Conservation (phyloP, 768 basidiomycete genomes). For the Amanita thiersii region DNA sequence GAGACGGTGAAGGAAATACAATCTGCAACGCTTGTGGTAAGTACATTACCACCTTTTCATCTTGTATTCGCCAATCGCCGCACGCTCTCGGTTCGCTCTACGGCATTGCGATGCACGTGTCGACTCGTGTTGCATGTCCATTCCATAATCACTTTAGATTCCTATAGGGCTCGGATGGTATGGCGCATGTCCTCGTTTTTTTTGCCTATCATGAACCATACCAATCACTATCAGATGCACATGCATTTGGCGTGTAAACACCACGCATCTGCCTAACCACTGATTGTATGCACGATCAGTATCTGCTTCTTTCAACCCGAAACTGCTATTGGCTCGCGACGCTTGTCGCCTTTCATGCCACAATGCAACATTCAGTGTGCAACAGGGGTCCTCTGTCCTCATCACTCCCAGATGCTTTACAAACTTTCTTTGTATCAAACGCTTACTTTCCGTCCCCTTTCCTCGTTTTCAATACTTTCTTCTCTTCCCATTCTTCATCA, state of each 20-base stretch:
- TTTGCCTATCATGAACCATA: constrained; percentile 1
- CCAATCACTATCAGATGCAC: constrained; percentile 9
- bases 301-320: no score
- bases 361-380: neutral
- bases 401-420: neutral
- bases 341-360: constrained; percentile 1
- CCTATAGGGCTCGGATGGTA: no score
- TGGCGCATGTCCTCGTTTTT: constrained; percentile 8
- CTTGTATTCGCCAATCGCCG: constrained; percentile 4
- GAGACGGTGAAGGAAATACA: constrained; percentile 72
- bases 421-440: neutral
- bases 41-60: constrained; percentile 27
- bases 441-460: neutral
- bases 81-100: neutral
- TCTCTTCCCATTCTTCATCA: constrained; percentile 12
- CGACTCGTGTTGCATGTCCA: neutral
- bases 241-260: constrained; percentile 5
- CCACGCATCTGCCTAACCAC: constrained; percentile 2
- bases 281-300: no score
- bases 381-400: neutral
- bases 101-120: constrained; percentile 6
- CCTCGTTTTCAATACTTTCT: constrained; percentile 5
- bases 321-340: neutral
- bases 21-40: constrained; percentile 90
- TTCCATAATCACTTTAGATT: neutral